Evolutionary conservation across 2,329 filamentous ascomycete species (phyloP), one percentile per base, ranked within the genome.

Genomic region (Alternaria triticimaculans): DNA sequence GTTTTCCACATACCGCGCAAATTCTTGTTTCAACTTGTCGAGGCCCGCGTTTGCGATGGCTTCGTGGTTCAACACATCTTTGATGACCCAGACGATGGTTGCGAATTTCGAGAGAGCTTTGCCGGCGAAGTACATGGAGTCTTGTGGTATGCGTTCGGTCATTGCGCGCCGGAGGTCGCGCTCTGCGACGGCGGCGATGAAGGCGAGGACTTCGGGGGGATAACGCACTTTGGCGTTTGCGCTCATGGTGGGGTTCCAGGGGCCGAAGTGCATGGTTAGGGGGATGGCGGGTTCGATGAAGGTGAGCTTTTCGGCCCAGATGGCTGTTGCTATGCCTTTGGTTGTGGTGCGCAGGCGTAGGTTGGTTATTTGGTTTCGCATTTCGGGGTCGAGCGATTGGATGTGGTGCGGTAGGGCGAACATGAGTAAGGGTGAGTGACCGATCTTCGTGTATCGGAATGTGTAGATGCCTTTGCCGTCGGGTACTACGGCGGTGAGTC

Each of bases 81-180:
- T 68, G 33, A 80, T 71, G 1, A 81, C 75, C 73, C 81, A 84
- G n/a, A 80, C 56, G 7, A 84, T 80, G 3, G 79, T 79, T 0
- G 84, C 83, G 55, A 84, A 83, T 55, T 74, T 78, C 2, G 75
- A 71, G 3, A 81, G 68, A 0, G 77, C 76, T 67, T 84, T 98
- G 71, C 96, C 96, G 70, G 92, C 92, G 79, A 91, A 97, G 80
- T 98, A 98, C 89, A 97, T 94, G 41, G 93, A 97, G 76, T 95
- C 87, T 37, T 92, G 83, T 67, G 96, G 88, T 6, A 89, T 88
- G 74, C 96, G 90, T 0, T 83, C 82, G n/a, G 84, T 80, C 80
- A 97, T 92, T 76, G 94, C 86, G 79, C 96, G 90, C 1, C 87
- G 86, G 1, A 97, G 82, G 78, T 99, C 96, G 20, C 84, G 86